Conservation (phyloP, 2,329 filamentous ascomycete species). For the Corynespora cassiicola region DNA sequence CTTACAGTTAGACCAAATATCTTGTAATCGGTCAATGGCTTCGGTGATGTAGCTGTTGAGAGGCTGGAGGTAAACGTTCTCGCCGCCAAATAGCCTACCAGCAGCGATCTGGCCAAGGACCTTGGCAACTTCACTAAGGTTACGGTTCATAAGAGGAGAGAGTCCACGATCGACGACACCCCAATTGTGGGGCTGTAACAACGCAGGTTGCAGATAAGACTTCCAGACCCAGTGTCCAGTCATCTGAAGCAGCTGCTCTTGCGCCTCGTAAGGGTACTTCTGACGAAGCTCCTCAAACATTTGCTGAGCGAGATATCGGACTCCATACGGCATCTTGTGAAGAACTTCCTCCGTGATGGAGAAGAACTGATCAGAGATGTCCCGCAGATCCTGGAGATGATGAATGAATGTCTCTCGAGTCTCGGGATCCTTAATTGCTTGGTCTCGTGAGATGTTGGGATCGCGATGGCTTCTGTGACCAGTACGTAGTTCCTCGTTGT, state of each 20-base stretch:
- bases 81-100: constrained; percentile 89
- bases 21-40: constrained; percentile 78
- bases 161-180: constrained; percentile 90
- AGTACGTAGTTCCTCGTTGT: constrained; percentile 94
- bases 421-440: constrained; percentile 95
- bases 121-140: constrained; percentile 88
- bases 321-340: constrained; percentile 89
- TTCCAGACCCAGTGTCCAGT: constrained; percentile 94
- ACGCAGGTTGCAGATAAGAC: constrained; percentile 87
- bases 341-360: constrained; percentile 80
- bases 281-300: constrained; percentile 79
- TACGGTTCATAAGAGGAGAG: constrained; percentile 90
- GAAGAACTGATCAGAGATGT: constrained; percentile 93
- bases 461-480: constrained; percentile 81
- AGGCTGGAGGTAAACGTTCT: constrained; percentile 94
- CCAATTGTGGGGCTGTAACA: constrained; percentile 89
- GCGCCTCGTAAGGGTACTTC: constrained; percentile 81
- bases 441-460: constrained; percentile 84
- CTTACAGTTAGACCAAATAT: constrained; percentile 73
- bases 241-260: constrained; percentile 78
- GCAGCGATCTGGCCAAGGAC: constrained; percentile 87
- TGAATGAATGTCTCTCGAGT: constrained; percentile 92
- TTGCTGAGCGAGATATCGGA: constrained; percentile 86
- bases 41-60: constrained; percentile 90
- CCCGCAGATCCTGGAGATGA: constrained; percentile 89